Base-by-base conservation (phyloP, 75 land plant genomes). In the Adiantum capillusveneris region DNA sequence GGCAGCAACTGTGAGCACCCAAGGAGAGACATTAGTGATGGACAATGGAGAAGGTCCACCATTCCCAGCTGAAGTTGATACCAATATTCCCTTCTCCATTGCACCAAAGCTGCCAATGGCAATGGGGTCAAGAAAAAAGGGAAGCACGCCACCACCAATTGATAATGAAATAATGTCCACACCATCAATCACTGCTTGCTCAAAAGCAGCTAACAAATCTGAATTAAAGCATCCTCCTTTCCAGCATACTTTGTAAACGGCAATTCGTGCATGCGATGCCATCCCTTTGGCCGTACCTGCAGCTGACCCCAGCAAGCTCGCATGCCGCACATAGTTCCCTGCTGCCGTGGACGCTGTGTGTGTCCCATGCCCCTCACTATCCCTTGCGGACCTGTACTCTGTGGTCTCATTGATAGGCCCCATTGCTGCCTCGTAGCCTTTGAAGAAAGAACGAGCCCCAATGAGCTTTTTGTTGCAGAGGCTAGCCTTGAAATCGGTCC, bases 391-490 rank as follows among this genome's bases (percentile, higher is more conserved):
- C 22, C 46, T 26, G 17, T 28, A 53, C 44, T 71, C 67, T 18
- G 45, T 11, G 42, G 61, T 64, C 42, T 57, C 60, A 39, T 71
- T 71, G 21, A 71, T 49, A 14, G 60, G 60, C 0, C 67, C 73
- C 19, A 44, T 31, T 16, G 65, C 68, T 13, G 93, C 84, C 39
- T 81, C 84, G 49, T 85, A 85, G 0, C 95, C 95, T 44, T 71
- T 83, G 20, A 71, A 60, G 71, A 93, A 93, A 39, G 56, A 88
- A 51, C 90, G 50, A 20, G 98, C 98, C 2, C 98, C 98, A 34
- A 91, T 57, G 25, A 91, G 62, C 73, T 91, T 91, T 50, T 69
- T 60, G 71, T 92, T 92, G 68, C 95, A 88, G 19, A 27, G 31
- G 1, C 41, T 25, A 7, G 70, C 39, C 0, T 57, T 34, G 72